These are phyloP conservation scores for Trypanosoma scelopori DNA, from an alignment of 208 protist genomes.

Conservation along the genomic window DNA sequence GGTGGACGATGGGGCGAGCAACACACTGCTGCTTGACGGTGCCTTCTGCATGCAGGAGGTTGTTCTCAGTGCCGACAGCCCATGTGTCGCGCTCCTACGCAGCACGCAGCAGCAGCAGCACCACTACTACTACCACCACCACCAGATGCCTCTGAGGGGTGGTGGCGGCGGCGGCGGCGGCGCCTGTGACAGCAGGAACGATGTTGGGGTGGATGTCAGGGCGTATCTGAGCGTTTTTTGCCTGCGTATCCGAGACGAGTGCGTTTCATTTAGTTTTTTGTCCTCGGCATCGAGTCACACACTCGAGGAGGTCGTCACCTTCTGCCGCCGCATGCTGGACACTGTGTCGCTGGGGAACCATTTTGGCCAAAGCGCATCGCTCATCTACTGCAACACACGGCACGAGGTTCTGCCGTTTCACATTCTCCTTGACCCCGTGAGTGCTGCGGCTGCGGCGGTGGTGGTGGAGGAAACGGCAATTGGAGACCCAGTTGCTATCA, in stretches of 20 bases:
- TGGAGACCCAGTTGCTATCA: slow-evolving; percentile 62
- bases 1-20: slow-evolving; percentile 46
- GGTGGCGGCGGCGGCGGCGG: too few relatives aligned
- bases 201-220: neutral
- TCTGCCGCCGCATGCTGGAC: slow-evolving; percentile 68
- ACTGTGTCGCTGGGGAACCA: slow-evolving; percentile 83
- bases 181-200: neutral
- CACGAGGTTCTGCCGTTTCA: slow-evolving; percentile 74
- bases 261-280: slow-evolving; percentile 75
- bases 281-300: slow-evolving; percentile 58
- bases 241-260: slow-evolving; percentile 55
- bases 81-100: slow-evolving; percentile 36
- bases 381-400: slow-evolving; percentile 78
- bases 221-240: slow-evolving; percentile 67
- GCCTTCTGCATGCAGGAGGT: slow-evolving; percentile 51
- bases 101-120: slow-evolving; percentile 22
- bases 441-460: slow-evolving; percentile 21
- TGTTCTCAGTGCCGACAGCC: slow-evolving; percentile 32
- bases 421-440: slow-evolving; percentile 42
- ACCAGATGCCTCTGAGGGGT: too few relatives aligned
- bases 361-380: slow-evolving; percentile 67
- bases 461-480: slow-evolving; percentile 73
- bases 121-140: neutral
- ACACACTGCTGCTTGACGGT: slow-evolving; percentile 38
- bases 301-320: slow-evolving; percentile 64